Percentiles rank a stretch among this genome's conserved stretches.
phyloP scores from a whole-genome alignment of 495 filamentous ascomycete genomes.

The Astrocystis sublimbata region DNA sequence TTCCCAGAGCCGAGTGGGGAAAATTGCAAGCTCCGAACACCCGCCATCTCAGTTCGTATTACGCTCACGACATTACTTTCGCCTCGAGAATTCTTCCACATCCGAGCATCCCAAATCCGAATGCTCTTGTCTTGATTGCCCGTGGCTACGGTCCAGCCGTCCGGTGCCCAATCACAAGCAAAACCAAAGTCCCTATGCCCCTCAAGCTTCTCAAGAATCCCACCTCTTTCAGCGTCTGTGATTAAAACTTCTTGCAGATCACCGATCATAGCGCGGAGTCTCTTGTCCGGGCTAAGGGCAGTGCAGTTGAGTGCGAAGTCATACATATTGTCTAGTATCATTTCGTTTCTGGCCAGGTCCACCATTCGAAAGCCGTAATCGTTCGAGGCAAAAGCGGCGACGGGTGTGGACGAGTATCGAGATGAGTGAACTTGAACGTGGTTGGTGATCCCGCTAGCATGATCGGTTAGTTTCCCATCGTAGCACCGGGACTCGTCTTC shows the following conservation, averaged over 20 bases:
- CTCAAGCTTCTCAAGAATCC: constrained; percentile 53
- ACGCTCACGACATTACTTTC: constrained; percentile 53
- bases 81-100: constrained; percentile 57
- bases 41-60: constrained; percentile 73
- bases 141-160: constrained; percentile 86
- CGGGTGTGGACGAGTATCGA: constrained; percentile 60
- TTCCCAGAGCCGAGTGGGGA: constrained; percentile 76
- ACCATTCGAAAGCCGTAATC: constrained; percentile 75
- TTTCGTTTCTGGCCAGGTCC: constrained; percentile 68
- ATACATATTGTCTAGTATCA: constrained; percentile 61
- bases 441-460: constrained; percentile 79
- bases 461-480: constrained; percentile 66
- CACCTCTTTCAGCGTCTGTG: constrained; percentile 49
- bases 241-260: constrained; percentile 50
- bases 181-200: constrained; percentile 85
- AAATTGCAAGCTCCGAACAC: constrained; percentile 76
- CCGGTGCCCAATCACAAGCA: constrained; percentile 87
- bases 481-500: constrained; percentile 45
- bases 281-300: constrained; percentile 73
- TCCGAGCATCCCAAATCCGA: constrained; percentile 84
- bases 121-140: constrained; percentile 86
- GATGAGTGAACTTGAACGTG: constrained; percentile 72
- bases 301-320: constrained; percentile 80
- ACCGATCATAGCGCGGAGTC: constrained; percentile 76
- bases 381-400: constrained; percentile 81